Evolutionary conservation across 306 rosid species (phyloP), one percentile per base, ranked within the genome.

Genomic region (Casuarina equisetifolia): DNA sequence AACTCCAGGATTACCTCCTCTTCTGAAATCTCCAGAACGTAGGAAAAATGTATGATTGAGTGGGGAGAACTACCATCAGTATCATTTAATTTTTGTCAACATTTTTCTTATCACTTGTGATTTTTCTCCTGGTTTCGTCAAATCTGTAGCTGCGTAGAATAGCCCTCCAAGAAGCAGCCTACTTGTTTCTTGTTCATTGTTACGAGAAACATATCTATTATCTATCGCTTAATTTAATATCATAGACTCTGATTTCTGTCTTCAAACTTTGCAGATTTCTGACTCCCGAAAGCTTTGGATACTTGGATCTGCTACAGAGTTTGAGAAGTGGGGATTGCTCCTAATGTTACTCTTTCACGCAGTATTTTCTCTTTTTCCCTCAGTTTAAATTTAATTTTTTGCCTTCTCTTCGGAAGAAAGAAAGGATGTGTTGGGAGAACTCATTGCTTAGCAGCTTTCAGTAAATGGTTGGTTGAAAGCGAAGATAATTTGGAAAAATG

Each of bases 271-370:
- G 85, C 89, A 94, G 98, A 78, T 90, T 85, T 83, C 83, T 90
- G 66, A 72, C 63, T 16, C 97, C 97, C 9, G 95, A 90, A 74
- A 53, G 74, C 84, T 76, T 67, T 42, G 90, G 97, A 76, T 92
- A 94, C 83, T 79, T 94, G 89, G 90, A 90, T 79, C 87, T 94
- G 9, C 79, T 94, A 17, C 86, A 84, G 54, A 89, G 97, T 87
- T 76, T 94, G 83, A 92, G 82, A 78, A 73, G 79, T 55, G 92
- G 95, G 48, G 87, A 85, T 46, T 94, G 86, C 75, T 86, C 96
- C 11, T 92, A 63, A 82, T 42, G 49, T 17, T 66, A 42, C 35
- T 66, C 3, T 58, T 58, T 58, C 32, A 58, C 0, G 48, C 40
- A 7, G 4, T 36, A 3, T 12, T 36, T 5, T 5, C n/a, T 3